A percentile compares a stretch with the other conserved stretches of the same genome.
phyloP scores from a whole-genome alignment of 1,284 basidiomycete species.

The Cystobasidium pallidum region DNA sequence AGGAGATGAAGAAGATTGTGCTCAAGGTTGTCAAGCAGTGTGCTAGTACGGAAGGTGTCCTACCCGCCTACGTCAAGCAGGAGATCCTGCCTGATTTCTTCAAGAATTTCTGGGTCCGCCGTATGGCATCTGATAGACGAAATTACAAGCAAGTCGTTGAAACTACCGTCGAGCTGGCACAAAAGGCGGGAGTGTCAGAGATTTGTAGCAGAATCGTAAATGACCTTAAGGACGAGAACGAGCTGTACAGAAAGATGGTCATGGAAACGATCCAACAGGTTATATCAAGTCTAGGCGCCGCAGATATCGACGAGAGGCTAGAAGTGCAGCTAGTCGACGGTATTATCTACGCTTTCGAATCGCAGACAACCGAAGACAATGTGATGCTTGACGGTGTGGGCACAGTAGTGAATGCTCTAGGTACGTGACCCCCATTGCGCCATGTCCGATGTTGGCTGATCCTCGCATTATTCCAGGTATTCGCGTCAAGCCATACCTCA shows the following conservation, averaged over 20 bases:
- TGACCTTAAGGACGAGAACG: slow-evolving; percentile 78
- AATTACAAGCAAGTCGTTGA: slow-evolving; percentile 98
- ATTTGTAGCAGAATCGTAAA: slow-evolving; percentile 94
- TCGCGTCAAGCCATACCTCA: slow-evolving; percentile 97
- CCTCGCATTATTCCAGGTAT: slow-evolving; percentile 63
- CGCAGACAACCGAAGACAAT: slow-evolving; percentile 97
- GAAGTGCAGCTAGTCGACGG: slow-evolving; percentile 95
- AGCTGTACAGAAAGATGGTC: slow-evolving; percentile 99
- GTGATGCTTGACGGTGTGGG: slow-evolving; percentile 99
- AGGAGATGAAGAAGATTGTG: slow-evolving; percentile 99
- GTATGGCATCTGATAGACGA: slow-evolving; percentile 87
- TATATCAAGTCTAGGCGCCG: slow-evolving; percentile 84
- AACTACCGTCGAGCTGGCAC: slow-evolving; percentile 95
- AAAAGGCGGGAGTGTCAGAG: slow-evolving; percentile 94
- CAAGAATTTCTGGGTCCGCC: slow-evolving; percentile 85
- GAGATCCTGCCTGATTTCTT: slow-evolving; percentile 99
- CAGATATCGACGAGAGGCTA: slow-evolving; percentile 93
- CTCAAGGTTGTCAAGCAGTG: slow-evolving; percentile 99
- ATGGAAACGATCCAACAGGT: slow-evolving; percentile 99
- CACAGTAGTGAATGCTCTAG: slow-evolving; percentile 91
- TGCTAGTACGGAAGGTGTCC: slow-evolving; percentile 95
- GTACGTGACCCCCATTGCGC: slow-evolving; percentile 52
- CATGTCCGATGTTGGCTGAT: neutral
- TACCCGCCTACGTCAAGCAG: slow-evolving; percentile 88
- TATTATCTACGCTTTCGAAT: slow-evolving; percentile 99